These are phyloP conservation scores for Cryptococcus wingfieldii DNA, from an alignment of 1,284 basidiomycete genomes.

Conservation along the genomic window DNA sequence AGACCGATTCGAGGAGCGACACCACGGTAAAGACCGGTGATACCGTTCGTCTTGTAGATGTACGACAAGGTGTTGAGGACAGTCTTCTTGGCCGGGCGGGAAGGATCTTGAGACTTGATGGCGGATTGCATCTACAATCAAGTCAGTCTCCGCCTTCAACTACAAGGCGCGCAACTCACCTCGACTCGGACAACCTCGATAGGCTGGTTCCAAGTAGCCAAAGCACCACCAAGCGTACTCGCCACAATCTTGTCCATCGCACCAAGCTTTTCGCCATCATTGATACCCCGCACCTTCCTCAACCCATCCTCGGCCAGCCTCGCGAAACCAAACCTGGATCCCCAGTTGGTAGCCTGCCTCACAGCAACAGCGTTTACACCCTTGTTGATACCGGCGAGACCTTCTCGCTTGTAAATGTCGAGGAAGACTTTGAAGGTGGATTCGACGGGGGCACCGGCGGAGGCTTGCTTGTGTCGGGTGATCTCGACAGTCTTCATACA, in stretches of 20 bases:
- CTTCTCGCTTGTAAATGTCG: conserved; percentile 91
- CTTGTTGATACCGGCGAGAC: conserved; percentile 96
- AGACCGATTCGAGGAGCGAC: conserved; percentile 94
- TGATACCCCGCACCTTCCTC: conserved; percentile 59
- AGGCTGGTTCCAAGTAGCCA: conserved; percentile 99
- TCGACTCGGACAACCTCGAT: conserved; percentile 65
- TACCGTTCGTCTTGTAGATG: conserved; percentile 94
- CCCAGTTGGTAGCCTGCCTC: conserved; percentile 99
- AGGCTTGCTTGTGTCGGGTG: conserved; percentile 92
- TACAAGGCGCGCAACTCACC: conserved; percentile 22
- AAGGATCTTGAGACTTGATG: conserved; percentile 70
- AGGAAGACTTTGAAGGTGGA: conserved; percentile 92
- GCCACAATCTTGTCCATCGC: conserved; percentile 83
- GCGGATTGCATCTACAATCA: conserved; percentile 89
- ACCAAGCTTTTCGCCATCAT: conserved; percentile 68
- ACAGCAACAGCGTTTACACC: conserved; percentile 98
- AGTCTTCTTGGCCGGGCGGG: conserved; percentile 81
- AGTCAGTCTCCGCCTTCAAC: neutral
- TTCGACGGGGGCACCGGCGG: conserved; percentile 80
- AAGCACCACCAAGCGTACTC: conserved; percentile 85
- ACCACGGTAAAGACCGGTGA: conserved; percentile 95
- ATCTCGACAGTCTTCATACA: conserved; percentile 99
- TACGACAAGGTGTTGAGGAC: conserved; percentile 85
- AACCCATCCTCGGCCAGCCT: conserved; percentile 83
- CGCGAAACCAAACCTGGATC: conserved; percentile 96